Evolutionary conservation across 768 basidiomycete species (phyloP), one percentile per base, ranked within the genome.

Genomic region (Mycena alexandri): DNA sequence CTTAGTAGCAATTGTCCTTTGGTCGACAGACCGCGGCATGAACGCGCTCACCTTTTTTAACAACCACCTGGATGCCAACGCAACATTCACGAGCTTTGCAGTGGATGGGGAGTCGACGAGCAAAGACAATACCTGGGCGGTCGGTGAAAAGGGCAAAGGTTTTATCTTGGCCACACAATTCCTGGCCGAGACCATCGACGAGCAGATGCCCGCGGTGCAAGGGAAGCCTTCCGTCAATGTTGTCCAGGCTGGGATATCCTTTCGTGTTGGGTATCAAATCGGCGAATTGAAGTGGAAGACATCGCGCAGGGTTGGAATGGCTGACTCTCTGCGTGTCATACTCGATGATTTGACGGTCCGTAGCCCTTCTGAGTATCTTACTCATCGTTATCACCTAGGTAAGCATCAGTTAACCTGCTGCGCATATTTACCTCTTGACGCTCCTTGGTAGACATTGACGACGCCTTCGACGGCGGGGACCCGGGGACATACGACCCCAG

Each of bases 71-170:
- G 65, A 66, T 21, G 12, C 21, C 6, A 24, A 22, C 34, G 64
- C 64, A 7, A 25, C 57, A 3, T 66, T 66, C 36, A 42, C 34
- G 1, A 60, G 51, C 36, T 66, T 66, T 13, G 58, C 54, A 1
- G 38, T 66, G 43, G 65, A 66, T 19, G 65, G 65, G 14, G 33
- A 38, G 14, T 66, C 65, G 13, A 66, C 65, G 1, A 66, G 58
- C 52, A 66, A 53, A 25, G 29, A 42, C 33, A 55, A 61, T 21
- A 9, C n/a, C 21, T 60, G 36, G 17, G 57, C 65, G 25, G 58
- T 66, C 5, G 65, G 65, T 2, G 65, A 66, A n/a, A 66, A 66
- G 44, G 65, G 65, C 0, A 66, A 66, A 22, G 65, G 65, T 3
- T 66, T 66, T 21, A 61, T 66, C 8, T 22, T 66, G 6, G 65